Evolutionary conservation across 2,329 filamentous ascomycete genomes (phyloP).

Genomic region (Aureobasidium sp.): DNA sequence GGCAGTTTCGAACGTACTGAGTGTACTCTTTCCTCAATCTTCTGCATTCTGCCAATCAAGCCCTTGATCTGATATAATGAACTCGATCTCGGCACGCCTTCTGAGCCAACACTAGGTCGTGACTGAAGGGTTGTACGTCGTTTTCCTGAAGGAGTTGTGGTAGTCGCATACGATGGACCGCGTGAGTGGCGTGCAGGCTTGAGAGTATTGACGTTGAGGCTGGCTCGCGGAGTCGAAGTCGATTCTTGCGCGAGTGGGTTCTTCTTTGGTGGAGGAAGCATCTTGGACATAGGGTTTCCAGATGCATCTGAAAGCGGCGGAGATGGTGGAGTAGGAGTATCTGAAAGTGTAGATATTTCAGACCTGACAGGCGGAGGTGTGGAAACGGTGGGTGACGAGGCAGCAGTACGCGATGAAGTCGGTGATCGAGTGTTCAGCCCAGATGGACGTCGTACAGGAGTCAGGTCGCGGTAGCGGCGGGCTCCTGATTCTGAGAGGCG

Average conservation of each 20-base stretch:
- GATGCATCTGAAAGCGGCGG: constrained; percentile 89
- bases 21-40: constrained; percentile 87
- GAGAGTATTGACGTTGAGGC: constrained; percentile 33
- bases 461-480: neutral
- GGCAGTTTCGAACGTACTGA: constrained; percentile 87
- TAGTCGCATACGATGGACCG: constrained; percentile 47
- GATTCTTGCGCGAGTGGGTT: constrained; percentile 46
- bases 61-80: constrained; percentile 90
- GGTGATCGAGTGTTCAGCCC: constrained; percentile 49
- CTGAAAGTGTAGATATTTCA: constrained; percentile 53
- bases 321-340: constrained; percentile 77
- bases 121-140: constrained; percentile 41
- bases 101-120: constrained; percentile 23
- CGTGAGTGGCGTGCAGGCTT: constrained; percentile 46
- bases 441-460: constrained; percentile 21
- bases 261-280: constrained; percentile 34
- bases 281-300: constrained; percentile 41
- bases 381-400: constrained; percentile 81
- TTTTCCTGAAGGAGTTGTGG: constrained; percentile 35
- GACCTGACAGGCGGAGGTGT: constrained; percentile 71
- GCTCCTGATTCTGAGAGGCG: constrained; percentile 54
- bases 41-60: constrained; percentile 94
- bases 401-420: constrained; percentile 66
- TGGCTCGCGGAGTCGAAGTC: constrained; percentile 47
- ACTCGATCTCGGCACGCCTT: constrained; percentile 51